Percentiles rank a stretch among this genome's conserved stretches.
Evolutionary conservation across 164 flowering plant genomes (phyloP).

Genomic region (Magnolia officinalis): DNA sequence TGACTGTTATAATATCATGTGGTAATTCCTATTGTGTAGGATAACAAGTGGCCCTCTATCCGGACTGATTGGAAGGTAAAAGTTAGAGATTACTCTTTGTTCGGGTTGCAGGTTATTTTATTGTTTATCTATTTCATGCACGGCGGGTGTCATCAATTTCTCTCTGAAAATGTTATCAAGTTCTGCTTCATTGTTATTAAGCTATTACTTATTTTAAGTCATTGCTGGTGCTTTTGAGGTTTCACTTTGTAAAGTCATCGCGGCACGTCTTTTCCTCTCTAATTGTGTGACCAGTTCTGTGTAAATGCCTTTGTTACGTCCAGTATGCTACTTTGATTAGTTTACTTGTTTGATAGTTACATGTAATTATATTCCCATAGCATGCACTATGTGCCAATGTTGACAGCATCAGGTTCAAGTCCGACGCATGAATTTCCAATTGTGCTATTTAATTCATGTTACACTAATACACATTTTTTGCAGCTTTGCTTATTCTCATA

Average conservation of each 20-base stretch:
- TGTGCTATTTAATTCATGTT: too few relatives aligned
- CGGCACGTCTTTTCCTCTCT: background rate
- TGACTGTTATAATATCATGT: background rate
- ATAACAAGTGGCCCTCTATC: conserved; percentile 93
- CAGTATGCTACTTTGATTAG: too few relatives aligned
- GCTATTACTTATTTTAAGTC: background rate
- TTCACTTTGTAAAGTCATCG: background rate
- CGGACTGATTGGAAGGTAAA: conserved; percentile 95
- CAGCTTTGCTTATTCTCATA: conserved; percentile 95
- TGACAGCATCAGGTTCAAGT: background rate
- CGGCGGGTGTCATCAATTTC: background rate
- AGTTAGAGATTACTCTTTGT: background rate
- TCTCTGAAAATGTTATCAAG: background rate
- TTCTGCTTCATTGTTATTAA: background rate
- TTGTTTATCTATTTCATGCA: background rate
- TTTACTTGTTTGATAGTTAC: background rate
- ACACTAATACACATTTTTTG: conserved; percentile 19
- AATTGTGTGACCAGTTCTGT: background rate
- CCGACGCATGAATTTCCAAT: too few relatives aligned
- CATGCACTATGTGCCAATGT: background rate
- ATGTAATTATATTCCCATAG: background rate
- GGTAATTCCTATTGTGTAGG: conserved; percentile 42
- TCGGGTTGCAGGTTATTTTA: background rate
- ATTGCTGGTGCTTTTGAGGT: background rate
- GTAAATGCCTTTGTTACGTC: background rate